Evolutionary conservation across 768 basidiomycete genomes (phyloP).

Genomic region (Chalciporus sphaerocephalus): DNA sequence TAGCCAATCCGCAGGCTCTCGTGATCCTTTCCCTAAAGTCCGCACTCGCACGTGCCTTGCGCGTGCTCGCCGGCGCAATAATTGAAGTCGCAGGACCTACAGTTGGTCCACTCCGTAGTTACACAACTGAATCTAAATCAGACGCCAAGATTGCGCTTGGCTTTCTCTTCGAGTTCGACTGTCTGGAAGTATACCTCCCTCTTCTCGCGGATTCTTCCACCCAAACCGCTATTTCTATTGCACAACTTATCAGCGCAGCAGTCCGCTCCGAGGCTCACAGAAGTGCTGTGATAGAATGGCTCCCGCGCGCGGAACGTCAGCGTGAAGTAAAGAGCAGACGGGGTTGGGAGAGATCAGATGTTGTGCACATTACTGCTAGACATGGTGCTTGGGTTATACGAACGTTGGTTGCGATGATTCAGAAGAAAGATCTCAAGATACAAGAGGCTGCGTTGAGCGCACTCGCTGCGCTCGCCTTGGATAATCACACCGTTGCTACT

Average conservation of each 20-base stretch:
- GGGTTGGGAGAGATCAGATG: slow-evolving; percentile 68
- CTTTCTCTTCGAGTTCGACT: slow-evolving; percentile 58
- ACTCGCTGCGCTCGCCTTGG: slow-evolving; percentile 61
- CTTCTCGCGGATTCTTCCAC: slow-evolving; percentile 45
- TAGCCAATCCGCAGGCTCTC: slow-evolving; percentile 39
- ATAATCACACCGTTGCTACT: slow-evolving; percentile 51
- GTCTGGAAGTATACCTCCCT: slow-evolving; percentile 64
- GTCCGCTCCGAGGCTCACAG: slow-evolving; percentile 51
- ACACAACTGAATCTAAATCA: slow-evolving; percentile 35
- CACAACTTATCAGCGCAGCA: slow-evolving; percentile 53
- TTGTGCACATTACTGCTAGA: slow-evolving; percentile 35
- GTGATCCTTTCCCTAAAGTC: slow-evolving; percentile 42
- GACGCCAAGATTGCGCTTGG: slow-evolving; percentile 58
- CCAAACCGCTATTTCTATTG: slow-evolving; percentile 46
- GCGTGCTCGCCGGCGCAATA: slow-evolving; percentile 53
- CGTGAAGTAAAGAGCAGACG: slow-evolving; percentile 55
- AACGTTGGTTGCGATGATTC: slow-evolving; percentile 45
- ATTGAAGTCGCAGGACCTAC: slow-evolving; percentile 70
- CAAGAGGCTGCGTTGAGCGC: slow-evolving; percentile 66
- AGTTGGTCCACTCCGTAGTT: slow-evolving; percentile 52
- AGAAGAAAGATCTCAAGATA: slow-evolving; percentile 54
- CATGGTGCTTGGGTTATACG: slow-evolving; percentile 60
- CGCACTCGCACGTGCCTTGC: slow-evolving; percentile 61
- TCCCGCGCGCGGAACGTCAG: slow-evolving; percentile 51
- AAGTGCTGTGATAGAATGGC: slow-evolving; percentile 53